Evolutionary conservation across 495 filamentous ascomycete genomes (phyloP), one percentile per base, ranked within the genome.

Genomic region (Bacidia gigantensis): DNA sequence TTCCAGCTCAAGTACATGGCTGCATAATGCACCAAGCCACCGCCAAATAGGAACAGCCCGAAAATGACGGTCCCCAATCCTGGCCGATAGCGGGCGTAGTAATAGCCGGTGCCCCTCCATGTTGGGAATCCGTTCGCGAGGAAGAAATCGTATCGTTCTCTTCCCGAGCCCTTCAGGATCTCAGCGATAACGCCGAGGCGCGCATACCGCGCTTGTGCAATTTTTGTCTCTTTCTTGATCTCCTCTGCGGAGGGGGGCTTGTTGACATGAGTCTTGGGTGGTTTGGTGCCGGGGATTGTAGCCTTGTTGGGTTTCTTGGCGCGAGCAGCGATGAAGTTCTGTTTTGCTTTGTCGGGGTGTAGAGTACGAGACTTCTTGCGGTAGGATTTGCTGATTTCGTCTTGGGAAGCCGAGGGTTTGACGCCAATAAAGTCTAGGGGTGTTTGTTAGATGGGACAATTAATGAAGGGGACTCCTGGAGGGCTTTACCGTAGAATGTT

Each of bases 91-190:
- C 92, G 83, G 50, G 74, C 82, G 69, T 97, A 99, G 74, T 96
- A 97, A 73, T 97, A 99, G 49, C 89, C 93, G 17, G 92, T 96
- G 29, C 93, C 92, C 65, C 85, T 86, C 92, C 93, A 98, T 46
- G 77, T 80, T 11, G 92, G 92, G 68, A 99, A 99, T 20, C 92
- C 92, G 68, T 96, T 87, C 60, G 72, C 75, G 50, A 99, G 71
- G 71, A 99, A 99, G 65, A 95, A 80, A 65, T 99, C 89, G 65
- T 99, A 99, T 49, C 93, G 84, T 60, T 85, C 87, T 40, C 93
- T 78, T 20, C 70, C 70, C 1, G 80, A 70, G 1, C 90, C 88
- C 50, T 84, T 82, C 20, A 99, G 80, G 59, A 99, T 83, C 56
- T 86, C 83, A 55, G 82, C 79, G 35, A 96, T 81, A 60, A 89